A percentile compares a stretch with the other conserved stretches of the same genome.
phyloP scores from a whole-genome alignment of 169 alveolate genomes.

The Plasmodium cynomolgi region DNA sequence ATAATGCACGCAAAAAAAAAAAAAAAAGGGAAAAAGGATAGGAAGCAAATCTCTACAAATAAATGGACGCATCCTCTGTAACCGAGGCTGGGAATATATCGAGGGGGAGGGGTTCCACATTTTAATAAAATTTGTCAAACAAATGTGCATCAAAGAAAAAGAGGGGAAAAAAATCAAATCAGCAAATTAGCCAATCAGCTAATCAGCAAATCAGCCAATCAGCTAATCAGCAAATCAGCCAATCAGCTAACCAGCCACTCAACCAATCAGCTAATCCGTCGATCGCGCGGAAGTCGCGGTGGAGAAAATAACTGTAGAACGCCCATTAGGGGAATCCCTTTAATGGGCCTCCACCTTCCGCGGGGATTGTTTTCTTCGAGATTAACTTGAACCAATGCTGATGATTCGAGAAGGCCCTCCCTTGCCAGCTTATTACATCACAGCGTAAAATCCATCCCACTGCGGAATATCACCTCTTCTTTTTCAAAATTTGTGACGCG shows the following conservation, averaged over 20 bases:
- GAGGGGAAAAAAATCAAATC: neutral
- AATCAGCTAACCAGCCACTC: neutral
- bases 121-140: neutral
- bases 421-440: neutral
- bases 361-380: neutral
- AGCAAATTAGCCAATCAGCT: neutral
- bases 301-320: neutral
- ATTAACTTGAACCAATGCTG: neutral
- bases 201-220: neutral
- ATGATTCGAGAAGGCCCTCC: neutral
- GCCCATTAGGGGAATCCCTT: neutral
- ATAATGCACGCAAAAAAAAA: neutral
- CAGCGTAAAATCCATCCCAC: neutral
- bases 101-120: neutral
- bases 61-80: neutral
- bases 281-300: neutral
- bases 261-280: neutral
- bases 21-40: neutral
- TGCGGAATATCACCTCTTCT: neutral
- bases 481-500: conserved; percentile 32
- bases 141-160: neutral
- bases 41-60: neutral
- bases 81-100: neutral
- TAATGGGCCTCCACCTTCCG: neutral
- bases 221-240: neutral